These are phyloP conservation scores for Nothopassalora personata DNA, from an alignment of 2,329 filamentous ascomycete species.

Conservation along the genomic window DNA sequence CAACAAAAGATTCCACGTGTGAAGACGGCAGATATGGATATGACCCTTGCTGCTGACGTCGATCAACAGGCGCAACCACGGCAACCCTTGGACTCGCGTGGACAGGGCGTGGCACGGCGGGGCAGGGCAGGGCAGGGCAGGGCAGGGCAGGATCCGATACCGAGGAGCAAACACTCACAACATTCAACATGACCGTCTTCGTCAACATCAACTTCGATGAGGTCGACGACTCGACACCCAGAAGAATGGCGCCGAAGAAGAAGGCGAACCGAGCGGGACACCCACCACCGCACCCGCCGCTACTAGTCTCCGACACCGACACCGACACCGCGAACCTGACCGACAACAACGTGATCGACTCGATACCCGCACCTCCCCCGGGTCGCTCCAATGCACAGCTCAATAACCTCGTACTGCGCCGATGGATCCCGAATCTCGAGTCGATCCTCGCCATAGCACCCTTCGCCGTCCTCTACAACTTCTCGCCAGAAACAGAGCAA, in stretches of 20 bases:
- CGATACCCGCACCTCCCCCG: constrained; percentile 35
- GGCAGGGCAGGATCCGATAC: background rate
- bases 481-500: constrained; percentile 56
- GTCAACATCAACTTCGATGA: constrained; percentile 5
- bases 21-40: background rate
- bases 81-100: background rate
- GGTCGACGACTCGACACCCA: background rate
- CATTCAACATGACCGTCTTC: constrained; percentile 3
- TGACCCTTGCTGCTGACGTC: background rate
- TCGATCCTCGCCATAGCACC: constrained; percentile 74
- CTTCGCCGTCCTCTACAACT: constrained; percentile 81
- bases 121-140: background rate
- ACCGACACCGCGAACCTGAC: constrained; percentile 40
- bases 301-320: constrained; percentile 46
- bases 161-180: background rate
- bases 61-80: background rate
- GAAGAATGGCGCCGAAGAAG: constrained; percentile 12
- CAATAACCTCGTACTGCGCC: constrained; percentile 76
- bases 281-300: constrained; percentile 17
- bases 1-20: background rate
- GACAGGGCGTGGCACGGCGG: no score
- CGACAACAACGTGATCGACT: constrained; percentile 30
- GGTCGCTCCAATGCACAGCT: constrained; percentile 74
- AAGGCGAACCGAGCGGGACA: constrained; percentile 9
- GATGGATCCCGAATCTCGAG: constrained; percentile 70